Evolutionary conservation across 148 eudicot species (phyloP).

Genomic region (Amaranthus cruentus): DNA sequence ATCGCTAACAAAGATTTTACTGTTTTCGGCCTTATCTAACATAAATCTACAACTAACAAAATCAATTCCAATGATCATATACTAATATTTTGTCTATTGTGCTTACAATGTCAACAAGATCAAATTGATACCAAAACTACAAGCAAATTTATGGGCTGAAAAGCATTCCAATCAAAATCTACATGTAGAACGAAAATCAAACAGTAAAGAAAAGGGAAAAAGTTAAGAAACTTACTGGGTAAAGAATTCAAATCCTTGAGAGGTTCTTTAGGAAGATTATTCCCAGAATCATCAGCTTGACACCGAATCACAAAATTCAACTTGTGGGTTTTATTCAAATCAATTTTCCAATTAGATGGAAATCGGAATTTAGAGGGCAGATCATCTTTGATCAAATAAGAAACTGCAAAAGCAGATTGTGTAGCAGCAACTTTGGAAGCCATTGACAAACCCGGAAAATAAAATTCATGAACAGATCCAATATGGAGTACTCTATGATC

Average conservation of each 20-base stretch:
- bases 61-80: no score
- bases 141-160: no score
- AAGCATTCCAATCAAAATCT: no score
- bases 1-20: no score
- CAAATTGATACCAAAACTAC: no score
- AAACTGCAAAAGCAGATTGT: not conserved
- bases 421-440: conserved; percentile 3
- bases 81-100: no score
- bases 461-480: not conserved
- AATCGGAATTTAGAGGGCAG: not conserved
- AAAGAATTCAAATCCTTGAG: conserved; percentile 12
- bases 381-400: conserved; percentile 1
- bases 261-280: not conserved
- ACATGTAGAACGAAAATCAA: not conserved
- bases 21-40: no score
- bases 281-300: not conserved
- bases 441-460: not conserved
- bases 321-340: not conserved
- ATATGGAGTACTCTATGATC: no score
- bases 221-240: conserved; percentile 4
- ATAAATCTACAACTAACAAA: no score
- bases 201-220: not conserved
- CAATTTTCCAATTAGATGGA: not conserved
- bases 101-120: no score
- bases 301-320: conserved; percentile 2